Percentiles rank a stretch among this genome's conserved stretches.
phyloP scores from a whole-genome alignment of 2,329 filamentous ascomycete species.

The Mollisia scopiformis region DNA sequence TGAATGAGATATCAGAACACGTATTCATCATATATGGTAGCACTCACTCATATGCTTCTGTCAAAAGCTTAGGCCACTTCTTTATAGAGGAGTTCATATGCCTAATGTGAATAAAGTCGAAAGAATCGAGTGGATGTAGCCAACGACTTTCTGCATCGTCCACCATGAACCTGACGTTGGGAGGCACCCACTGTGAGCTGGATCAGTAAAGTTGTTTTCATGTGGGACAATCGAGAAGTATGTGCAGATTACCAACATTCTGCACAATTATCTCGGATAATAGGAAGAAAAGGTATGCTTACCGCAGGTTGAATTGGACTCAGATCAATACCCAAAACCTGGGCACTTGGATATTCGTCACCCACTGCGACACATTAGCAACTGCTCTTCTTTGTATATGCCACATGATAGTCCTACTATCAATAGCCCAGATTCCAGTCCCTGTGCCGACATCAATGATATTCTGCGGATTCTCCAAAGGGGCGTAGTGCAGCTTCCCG shows the following conservation, averaged over 20 bases:
- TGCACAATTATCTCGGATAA: conserved; percentile 27
- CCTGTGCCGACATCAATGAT: conserved; percentile 40
- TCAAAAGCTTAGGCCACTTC: conserved; percentile 48
- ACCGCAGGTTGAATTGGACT: conserved; percentile 31
- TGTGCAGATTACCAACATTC: no score
- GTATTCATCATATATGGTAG: no score
- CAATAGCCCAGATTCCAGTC: conserved; percentile 42
- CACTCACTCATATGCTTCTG: conserved; percentile 8
- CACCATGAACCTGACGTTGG: conserved; percentile 53
- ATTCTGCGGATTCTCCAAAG: background rate
- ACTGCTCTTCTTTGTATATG: background rate
- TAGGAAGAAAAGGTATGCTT: conserved; percentile 19
- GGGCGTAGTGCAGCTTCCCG: background rate
- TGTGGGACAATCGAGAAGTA: no score
- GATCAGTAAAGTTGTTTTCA: no score
- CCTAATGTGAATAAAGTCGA: conserved; percentile 53
- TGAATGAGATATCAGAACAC: background rate
- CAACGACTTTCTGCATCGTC: conserved; percentile 54
- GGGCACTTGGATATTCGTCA: conserved; percentile 28
- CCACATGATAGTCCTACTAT: background rate
- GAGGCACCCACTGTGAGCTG: conserved; percentile 38
- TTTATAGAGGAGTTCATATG: conserved; percentile 56
- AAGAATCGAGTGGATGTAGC: conserved; percentile 47
- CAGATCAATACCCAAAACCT: conserved; percentile 33
- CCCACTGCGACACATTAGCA: conserved; percentile 26